Base-by-base conservation (phyloP, 2,329 filamentous ascomycete genomes). In the Aspergillus arachidicola region DNA sequence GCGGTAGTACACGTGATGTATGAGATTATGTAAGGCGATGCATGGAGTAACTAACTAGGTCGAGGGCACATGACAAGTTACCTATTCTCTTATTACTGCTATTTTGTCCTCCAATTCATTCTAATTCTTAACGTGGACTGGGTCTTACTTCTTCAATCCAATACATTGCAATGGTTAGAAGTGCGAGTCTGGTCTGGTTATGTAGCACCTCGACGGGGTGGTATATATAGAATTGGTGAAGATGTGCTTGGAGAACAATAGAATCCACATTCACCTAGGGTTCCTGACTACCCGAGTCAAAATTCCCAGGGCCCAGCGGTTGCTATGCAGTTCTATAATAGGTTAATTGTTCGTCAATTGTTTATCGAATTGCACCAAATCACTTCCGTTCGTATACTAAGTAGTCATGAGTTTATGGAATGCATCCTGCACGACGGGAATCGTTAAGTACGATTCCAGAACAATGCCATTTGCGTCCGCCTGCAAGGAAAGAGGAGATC, bases 1-100 rank as follows among this genome's bases (percentile, higher is more conserved):
- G 41, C 57, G 53, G 57, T 16, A 43, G 45, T 26, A n/a, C 60
- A 62, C 53, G 53, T 58, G 58, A 57, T 56, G 58, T 19, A n/a
- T 59, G 53, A 45, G 59, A 19, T 61, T 51, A 51, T 59, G 34
- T 55, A 55, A 60, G 19, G 21, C 23, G 9, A n/a, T 26, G 4
- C 12, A 48, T 48, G 7, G 10, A 32, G 2, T 32, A 32, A 11
- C 9, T 32, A 32, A 11, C 9, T 34, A 12, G 32, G 21, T 14
- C 45, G 45, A 36, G 34, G 4, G 45, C 45, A 46, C 43, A 46
- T 46, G 45, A 26, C 23, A 48, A 16, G 12, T 21, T 48, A 48
- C 11, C 23, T 9, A 3, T 48, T 23, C 12, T 28, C 19, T 48
- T 48, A 23, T 46, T 21, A 4, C 10, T 6, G 12, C n/a, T 16